A percentile compares a stretch with the other conserved stretches of the same genome.
Evolutionary conservation across 345 rosid species (phyloP).

Genomic region (Populus simonii): DNA sequence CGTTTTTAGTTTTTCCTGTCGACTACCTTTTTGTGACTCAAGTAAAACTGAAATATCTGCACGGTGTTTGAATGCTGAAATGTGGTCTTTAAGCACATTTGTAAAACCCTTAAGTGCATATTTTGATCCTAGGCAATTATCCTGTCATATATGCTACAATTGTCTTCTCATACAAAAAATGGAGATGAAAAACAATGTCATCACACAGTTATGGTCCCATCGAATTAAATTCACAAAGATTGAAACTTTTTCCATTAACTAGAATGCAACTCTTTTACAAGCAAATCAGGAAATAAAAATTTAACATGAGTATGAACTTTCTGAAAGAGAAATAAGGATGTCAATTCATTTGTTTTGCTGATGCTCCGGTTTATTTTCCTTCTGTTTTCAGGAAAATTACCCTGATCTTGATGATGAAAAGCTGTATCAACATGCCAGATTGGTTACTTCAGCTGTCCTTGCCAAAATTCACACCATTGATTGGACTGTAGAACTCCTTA

Average conservation of each 20-base stretch:
- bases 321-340: background rate
- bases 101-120: too few species aligned
- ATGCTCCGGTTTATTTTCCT: background rate
- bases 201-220: too few species aligned
- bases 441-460: conserved; percentile 73
- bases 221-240: too few species aligned
- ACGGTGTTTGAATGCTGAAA: too few species aligned
- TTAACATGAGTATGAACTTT: background rate
- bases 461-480: conserved; percentile 90
- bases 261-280: background rate
- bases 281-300: background rate
- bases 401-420: conserved; percentile 60
- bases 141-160: too few species aligned
- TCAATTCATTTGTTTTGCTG: background rate
- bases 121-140: too few species aligned
- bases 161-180: too few species aligned
- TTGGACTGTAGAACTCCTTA: conserved; percentile 74
- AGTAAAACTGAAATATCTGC: too few species aligned
- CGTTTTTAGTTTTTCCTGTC: background rate
- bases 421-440: conserved; percentile 58
- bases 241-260: too few species aligned
- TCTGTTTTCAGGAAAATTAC: conserved; percentile 35
- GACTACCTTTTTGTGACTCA: background rate
- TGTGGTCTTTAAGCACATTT: too few species aligned
- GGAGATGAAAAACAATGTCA: too few species aligned